phyloP scores from a whole-genome alignment of 495 filamentous ascomycete species.

The Lichenothelia convexa region DNA sequence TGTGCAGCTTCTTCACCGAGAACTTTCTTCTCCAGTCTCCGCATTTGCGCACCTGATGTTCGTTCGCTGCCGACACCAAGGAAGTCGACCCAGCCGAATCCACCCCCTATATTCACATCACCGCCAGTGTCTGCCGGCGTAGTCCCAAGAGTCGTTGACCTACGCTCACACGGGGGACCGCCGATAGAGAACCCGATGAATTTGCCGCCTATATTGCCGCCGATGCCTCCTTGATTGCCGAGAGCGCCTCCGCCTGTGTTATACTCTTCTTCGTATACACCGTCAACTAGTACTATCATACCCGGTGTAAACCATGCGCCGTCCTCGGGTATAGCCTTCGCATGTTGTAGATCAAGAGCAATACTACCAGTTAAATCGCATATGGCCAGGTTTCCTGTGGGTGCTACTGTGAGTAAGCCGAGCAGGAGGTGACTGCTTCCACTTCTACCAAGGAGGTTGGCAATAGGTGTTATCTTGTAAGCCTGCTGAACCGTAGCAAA shows the following conservation, averaged over 20 bases:
- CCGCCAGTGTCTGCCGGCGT: slow-evolving; percentile 19
- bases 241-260: slow-evolving; percentile 44
- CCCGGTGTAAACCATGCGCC: slow-evolving; percentile 83
- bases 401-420: slow-evolving; percentile 61
- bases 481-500: slow-evolving; percentile 37
- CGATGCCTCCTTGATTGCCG: slow-evolving; percentile 59
- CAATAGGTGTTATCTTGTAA: slow-evolving; percentile 81
- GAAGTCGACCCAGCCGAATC: slow-evolving; percentile 95
- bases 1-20: slow-evolving; percentile 19
- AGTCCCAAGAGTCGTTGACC: slow-evolving; percentile 59
- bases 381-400: slow-evolving; percentile 66
- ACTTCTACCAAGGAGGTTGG: slow-evolving; percentile 80
- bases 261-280: slow-evolving; percentile 84
- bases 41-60: slow-evolving; percentile 65
- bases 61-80: slow-evolving; percentile 80
- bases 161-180: slow-evolving; percentile 74
- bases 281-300: slow-evolving; percentile 89
- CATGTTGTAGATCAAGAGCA: slow-evolving; percentile 61
- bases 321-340: slow-evolving; percentile 62
- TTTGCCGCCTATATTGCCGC: slow-evolving; percentile 70
- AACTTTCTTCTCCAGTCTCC: slow-evolving; percentile 35
- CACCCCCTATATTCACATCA: slow-evolving; percentile 42
- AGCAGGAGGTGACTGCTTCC: slow-evolving; percentile 74
- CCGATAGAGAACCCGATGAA: slow-evolving; percentile 82
- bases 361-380: slow-evolving; percentile 79